Evolutionary conservation across 768 basidiomycete species (phyloP).

Genomic region (Candolleomyces eurysporus): DNA sequence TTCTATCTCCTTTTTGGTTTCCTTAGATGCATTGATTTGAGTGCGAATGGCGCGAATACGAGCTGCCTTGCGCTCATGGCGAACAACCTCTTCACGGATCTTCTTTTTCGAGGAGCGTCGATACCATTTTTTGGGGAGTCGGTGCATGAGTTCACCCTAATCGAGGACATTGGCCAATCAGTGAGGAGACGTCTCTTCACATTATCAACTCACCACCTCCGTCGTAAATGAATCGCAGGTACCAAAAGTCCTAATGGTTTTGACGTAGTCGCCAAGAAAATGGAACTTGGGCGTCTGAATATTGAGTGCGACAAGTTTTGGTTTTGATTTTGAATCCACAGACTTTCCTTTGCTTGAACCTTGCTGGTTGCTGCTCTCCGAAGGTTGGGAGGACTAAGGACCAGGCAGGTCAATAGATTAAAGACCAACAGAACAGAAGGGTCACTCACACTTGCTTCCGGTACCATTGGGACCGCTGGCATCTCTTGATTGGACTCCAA

Average conservation of each 20-base stretch:
- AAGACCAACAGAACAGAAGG: too few species aligned
- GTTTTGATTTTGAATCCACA: not conserved
- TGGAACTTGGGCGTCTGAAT: conserved; percentile 5
- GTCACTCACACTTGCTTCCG: too few species aligned
- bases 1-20: not conserved
- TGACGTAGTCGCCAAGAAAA: conserved; percentile 6
- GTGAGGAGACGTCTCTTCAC: too few species aligned
- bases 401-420: too few species aligned
- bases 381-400: too few species aligned
- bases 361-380: not conserved
- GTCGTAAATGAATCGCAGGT: conserved; percentile 12
- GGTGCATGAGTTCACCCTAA: not conserved
- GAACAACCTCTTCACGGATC: not conserved
- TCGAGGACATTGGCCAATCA: conserved; percentile 15
- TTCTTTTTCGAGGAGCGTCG: not conserved
- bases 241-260: conserved; percentile 2
- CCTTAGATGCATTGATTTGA: not conserved
- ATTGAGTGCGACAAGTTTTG: not conserved
- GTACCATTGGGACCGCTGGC: too few species aligned
- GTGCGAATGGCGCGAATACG: not conserved
- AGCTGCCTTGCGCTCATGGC: not conserved
- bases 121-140: not conserved
- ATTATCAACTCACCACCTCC: conserved; percentile 23
- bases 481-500: too few species aligned
- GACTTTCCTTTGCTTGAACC: not conserved